Evolutionary conservation across 352 stramenopile genomes (phyloP), one percentile per base, ranked within the genome.

Genomic region (Peronospora destructor): DNA sequence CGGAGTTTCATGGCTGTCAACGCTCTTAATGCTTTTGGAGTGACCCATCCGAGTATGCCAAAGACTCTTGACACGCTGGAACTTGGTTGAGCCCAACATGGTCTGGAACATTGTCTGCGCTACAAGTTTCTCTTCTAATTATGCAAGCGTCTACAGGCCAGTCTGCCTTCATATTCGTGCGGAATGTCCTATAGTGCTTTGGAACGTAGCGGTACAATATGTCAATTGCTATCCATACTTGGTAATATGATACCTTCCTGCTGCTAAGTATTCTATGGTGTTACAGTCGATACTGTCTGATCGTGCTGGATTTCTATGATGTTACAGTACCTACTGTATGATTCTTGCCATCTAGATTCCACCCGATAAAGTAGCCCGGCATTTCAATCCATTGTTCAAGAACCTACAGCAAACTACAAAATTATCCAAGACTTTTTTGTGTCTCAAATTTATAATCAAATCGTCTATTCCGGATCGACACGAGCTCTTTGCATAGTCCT

Each of bases 31-130:
- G 35, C 61, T 76, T 48, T 59, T 60, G 8, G 66, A 67, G 19
- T 70, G 64, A 32, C 62, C 53, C 14, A 66, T 50, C n/a, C 75
- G 78, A 42, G 69, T 78, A 45, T 82, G 71, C 78, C 78, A 89
- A 19, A 89, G 65, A 35, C 43, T 85, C 46, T 84, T 83, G 34
- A 81, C 73, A 50, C 54, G 39, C 36, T 49, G 40, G 40, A 64
- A 64, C 14, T 66, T 52, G 36, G 17, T 30, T 14, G 45, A 53
- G 49, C 19, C 36, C 17, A 56, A 21, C 58, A 66, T 66, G 3
- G 30, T 40, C 1, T 32, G 13, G 11, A 38, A 21, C 25, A 17
- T 19, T 17, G 11, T 11, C 30, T 32, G 16, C 9, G 21, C 23
- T 52, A 32, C 9, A 9, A 34, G 45, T 36, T 25, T 45, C 30